phyloP scores from a whole-genome alignment of 768 basidiomycete species.

The Podaxis rugospora region DNA sequence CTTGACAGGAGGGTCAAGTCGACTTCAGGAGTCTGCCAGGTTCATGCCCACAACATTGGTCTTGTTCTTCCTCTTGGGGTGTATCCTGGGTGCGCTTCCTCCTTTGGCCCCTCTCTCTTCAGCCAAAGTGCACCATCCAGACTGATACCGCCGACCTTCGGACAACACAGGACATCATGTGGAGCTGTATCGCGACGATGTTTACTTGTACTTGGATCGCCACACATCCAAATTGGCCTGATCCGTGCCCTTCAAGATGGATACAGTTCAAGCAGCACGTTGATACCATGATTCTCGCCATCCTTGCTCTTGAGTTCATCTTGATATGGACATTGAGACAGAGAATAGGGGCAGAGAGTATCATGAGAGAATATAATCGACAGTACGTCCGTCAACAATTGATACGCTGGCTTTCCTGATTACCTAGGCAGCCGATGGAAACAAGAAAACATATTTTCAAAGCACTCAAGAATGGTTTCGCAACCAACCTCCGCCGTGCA shows the following conservation, averaged over 20 bases:
- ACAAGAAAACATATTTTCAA: background rate
- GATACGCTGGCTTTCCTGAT: background rate
- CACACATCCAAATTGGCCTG: slow-evolving; percentile 16
- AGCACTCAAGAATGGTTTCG: background rate
- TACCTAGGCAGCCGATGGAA: no score
- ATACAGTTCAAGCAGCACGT: background rate
- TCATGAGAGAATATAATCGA: background rate
- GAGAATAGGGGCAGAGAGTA: background rate
- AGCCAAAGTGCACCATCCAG: background rate
- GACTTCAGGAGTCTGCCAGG: background rate
- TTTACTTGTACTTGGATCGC: slow-evolving; percentile 20
- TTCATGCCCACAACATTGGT: background rate
- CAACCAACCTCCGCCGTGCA: background rate
- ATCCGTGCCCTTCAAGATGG: background rate
- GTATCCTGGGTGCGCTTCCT: background rate
- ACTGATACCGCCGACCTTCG: background rate
- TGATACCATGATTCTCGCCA: background rate
- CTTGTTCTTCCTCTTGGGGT: background rate
- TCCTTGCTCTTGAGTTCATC: slow-evolving; percentile 4
- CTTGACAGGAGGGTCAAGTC: background rate
- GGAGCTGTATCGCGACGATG: slow-evolving; percentile 17
- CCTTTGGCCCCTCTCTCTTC: background rate
- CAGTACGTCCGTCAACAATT: no score
- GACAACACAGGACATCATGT: slow-evolving; percentile 11
- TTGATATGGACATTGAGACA: slow-evolving; percentile 8